Base-by-base conservation (phyloP, 768 basidiomycete species). In the Imleria badia region DNA sequence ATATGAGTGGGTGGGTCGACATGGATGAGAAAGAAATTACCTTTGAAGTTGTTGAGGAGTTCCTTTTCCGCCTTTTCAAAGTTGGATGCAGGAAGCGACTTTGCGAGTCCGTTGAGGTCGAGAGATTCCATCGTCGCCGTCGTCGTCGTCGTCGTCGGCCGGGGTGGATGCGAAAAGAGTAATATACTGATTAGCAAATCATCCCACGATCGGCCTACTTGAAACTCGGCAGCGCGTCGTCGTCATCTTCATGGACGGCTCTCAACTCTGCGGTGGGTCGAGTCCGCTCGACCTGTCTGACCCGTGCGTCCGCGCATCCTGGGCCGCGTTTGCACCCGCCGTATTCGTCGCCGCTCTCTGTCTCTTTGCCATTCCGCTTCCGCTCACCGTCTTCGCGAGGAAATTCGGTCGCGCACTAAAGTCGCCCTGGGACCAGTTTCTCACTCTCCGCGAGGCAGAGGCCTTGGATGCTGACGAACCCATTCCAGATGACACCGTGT, bases 11-110 rank as follows among this genome's bases (percentile, higher is more conserved):
- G 50, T 58, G 22, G 20, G 44, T 20, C 33, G 20, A 38, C 45
- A 50, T 40, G 38, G 38, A 20, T 22, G 35, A 14, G 41, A 15
- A 38, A 34, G 19, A 55, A 55, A 55, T 13, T 50, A 89, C 90
- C 87, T 82, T 85, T 85, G 69, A 92, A 92, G 63, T 91, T 89
- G 68, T 89, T 86, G 10, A 86, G 73, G 1, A 93, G 77, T 29
- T 91, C 89, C 57, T 87, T 87, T 75, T 92, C 91, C 23, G 89
- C 86, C 65, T 87, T 88, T 66, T 86, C 88, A 34, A 80, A 73
- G 61, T 84, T 84, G 5, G 84, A 80, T 7, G 72, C 79, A 1
- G 89, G 89, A 6, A 91, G 79, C 1, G 89, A 90, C 67, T 72
- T 88, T 29, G 81, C 89, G 49, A 91, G 86, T 12, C 85, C 87